Evolutionary conservation across 2,329 filamentous ascomycete species (phyloP), one percentile per base, ranked within the genome.

Genomic region (Orbilia blumenaviensis): DNA sequence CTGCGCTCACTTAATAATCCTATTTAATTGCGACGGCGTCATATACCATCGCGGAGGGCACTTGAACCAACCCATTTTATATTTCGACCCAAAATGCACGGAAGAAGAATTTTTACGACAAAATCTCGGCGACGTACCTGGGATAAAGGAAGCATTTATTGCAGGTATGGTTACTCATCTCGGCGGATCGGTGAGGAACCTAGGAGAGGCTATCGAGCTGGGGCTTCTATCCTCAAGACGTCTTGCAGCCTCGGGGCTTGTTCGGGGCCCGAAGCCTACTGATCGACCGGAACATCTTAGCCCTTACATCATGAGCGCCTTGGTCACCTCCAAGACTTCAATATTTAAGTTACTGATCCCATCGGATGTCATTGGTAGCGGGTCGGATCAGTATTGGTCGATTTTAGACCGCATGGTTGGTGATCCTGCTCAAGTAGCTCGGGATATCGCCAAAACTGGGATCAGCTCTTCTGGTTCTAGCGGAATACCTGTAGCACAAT

Each of bases 51-150:
- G 62, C 6, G 69, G 69, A 25, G 25, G 52, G 8, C 38, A 62
- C 7, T 21, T 74, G n/a, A 62, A 74, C 12, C 41, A 63, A 21
- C 69, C 69, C 2, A 74, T 38, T 23, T 62, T 74, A 41, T 74
- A 54, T 16, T 74, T 67, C 18, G 62, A 74, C 25, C 52, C 69
- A 29, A 54, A 34, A 9, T 42, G 50, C 12, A 74, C 54, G 0
- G 69, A 74, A 29, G 69, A 62, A 3, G 69, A 74, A 16, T 74
- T 67, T 27, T 23, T 74, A 6, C 66, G 69, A 25, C 52, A 74
- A 16, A 74, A 66, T 16, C 18, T 67, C 16, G 69, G 62, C 18
- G 69, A 74, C 1, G 44, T 67, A 0, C 61, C 69, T 1, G 69
- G 69, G 4, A 60, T 66, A 14, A 67, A 44, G 7, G 69, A 74